Percentiles rank a stretch among this genome's conserved stretches.
Evolutionary conservation across 495 filamentous ascomycete species (phyloP).

Genomic region (Mycothermus thermophilus): DNA sequence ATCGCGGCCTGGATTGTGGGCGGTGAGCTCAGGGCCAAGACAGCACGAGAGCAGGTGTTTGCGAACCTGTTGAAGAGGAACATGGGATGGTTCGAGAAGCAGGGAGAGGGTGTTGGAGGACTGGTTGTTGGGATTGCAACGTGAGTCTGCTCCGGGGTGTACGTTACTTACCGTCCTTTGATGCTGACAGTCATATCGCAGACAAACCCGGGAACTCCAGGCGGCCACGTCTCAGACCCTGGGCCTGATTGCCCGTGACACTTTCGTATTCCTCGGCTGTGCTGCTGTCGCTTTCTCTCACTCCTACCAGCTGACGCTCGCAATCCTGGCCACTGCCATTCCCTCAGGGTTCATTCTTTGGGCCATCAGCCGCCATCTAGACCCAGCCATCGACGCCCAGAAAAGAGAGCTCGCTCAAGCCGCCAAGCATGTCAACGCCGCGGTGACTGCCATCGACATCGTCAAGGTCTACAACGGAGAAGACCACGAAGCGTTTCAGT

Average conservation of each 20-base stretch:
- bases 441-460: constrained; percentile 62
- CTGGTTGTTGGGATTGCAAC: constrained; percentile 58
- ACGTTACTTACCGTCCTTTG: no score
- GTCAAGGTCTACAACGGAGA: constrained; percentile 82
- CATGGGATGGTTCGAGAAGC: constrained; percentile 70
- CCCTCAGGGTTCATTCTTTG: constrained; percentile 46
- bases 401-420: constrained; percentile 53
- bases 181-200: constrained; percentile 20
- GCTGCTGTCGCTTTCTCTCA: constrained; percentile 58
- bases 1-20: constrained; percentile 57
- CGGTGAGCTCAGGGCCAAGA: constrained; percentile 65
- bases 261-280: constrained; percentile 45
- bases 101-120: constrained; percentile 56
- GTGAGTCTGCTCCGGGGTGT: constrained; percentile 33
- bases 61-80: constrained; percentile 52
- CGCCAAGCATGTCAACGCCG: constrained; percentile 55
- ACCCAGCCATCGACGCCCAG: constrained; percentile 54
- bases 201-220: constrained; percentile 73
- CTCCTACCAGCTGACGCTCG: constrained; percentile 74
- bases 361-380: constrained; percentile 45
- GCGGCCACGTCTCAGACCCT: constrained; percentile 64
- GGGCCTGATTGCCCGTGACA: constrained; percentile 50
- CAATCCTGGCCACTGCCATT: constrained; percentile 66
- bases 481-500: constrained; percentile 52
- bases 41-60: constrained; percentile 51